Percentiles rank a stretch among this genome's conserved stretches.
Conservation (phyloP, 306 rosid species). For the Vicia villosa region DNA sequence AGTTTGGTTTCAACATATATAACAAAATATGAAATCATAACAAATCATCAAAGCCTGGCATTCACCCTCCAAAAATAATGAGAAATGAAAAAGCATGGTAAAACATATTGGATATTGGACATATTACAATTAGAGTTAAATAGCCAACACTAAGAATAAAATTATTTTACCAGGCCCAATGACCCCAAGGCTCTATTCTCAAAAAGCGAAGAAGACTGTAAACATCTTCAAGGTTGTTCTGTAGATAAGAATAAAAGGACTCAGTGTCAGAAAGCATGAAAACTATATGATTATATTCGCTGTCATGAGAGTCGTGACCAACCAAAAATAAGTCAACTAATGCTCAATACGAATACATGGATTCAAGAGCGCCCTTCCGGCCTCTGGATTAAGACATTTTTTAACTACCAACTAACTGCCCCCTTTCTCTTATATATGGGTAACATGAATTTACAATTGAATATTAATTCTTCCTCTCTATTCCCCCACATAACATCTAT, state of each 20-base stretch:
- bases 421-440: neutral
- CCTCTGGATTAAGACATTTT: neutral
- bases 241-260: constrained; percentile 37
- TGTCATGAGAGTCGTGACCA: constrained; percentile 24
- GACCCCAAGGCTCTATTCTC: constrained; percentile 97
- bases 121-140: constrained; percentile 15
- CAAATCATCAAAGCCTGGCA: constrained; percentile 7
- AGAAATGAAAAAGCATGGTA: constrained; percentile 13
- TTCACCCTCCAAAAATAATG: constrained; percentile 1
- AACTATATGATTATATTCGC: constrained; percentile 34
- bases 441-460: neutral
- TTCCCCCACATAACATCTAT: neutral
- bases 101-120: constrained; percentile 16
- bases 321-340: constrained; percentile 23
- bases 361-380: neutral
- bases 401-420: neutral
- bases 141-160: constrained; percentile 19
- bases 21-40: neutral
- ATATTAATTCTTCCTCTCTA: neutral
- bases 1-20: constrained; percentile 11
- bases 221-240: constrained; percentile 90
- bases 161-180: constrained; percentile 86
- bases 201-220: constrained; percentile 96
- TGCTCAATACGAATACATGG: constrained; percentile 8
- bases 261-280: constrained; percentile 44